Base-by-base conservation (phyloP, 441 rosid species). In the Manihot esculenta region DNA sequence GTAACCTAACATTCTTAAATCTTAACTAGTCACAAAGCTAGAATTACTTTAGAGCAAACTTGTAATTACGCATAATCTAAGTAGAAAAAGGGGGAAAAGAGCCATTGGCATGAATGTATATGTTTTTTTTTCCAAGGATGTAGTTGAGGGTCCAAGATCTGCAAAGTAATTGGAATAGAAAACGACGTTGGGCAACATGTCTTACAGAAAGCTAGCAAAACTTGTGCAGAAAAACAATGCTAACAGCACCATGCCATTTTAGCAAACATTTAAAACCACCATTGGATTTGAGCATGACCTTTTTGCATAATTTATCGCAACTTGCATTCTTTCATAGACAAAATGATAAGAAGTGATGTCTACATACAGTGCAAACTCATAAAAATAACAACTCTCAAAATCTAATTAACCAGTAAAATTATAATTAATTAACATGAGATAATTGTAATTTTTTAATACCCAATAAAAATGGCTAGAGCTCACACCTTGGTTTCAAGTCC, bases 401-500 rank as follows among this genome's bases (percentile, higher is more conserved):
- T 3, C 38, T 18, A 20, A 45, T 1, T 7, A 58, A 59, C 72
- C 12, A 24, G 50, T 9, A 68, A 14, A 15, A 68, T 47, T 8
- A 15, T 44, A 3, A 10, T 26, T 23, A 13, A 17, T 10, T 23
- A 18, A 26, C 20, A 56, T 23, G 24, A 44, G 13, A 24, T 17
- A 24, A 23, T 10, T 35, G 35, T 2, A 14, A 24, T 41, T 14
- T n/a, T 20, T 27, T 54, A 49, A 73, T 41, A 47, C 60, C 23
- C 10, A 45, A 30, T 47, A 42, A 23, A 35, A 51, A 45, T 44
- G 54, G 59, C 21, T 45, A 55, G 62, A 66, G 73, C 56, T 45
- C 82, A 68, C 77, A 92, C 99, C 97, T 86, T 83, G 71, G 82
- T 83, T 53, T 79, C 75, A 79, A 79, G 61, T 70, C 93, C 93